Conservation (phyloP, 1,139 yeast genomes). For the Saccharomyces hybrid region DNA sequence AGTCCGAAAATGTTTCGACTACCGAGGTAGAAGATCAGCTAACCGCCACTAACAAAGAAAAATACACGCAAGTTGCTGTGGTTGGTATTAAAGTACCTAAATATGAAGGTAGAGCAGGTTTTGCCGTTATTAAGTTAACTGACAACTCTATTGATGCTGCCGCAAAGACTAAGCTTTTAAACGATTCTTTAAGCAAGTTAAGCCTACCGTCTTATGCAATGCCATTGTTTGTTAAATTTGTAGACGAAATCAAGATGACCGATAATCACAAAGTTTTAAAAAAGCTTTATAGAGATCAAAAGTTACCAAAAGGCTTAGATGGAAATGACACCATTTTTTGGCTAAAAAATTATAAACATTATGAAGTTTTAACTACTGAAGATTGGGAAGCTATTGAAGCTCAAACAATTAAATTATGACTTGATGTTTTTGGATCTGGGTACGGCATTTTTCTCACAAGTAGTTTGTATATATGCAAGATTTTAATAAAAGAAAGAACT, state of each 20-base stretch:
- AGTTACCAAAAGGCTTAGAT: conserved; percentile 61
- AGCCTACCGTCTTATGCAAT: conserved; percentile 78
- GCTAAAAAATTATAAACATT: conserved; percentile 47
- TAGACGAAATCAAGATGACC: conserved; percentile 52
- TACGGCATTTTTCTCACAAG: conserved; percentile 3
- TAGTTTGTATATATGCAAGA: neutral
- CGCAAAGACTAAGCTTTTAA: conserved; percentile 31
- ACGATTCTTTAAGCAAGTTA: conserved; percentile 38
- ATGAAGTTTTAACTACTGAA: conserved; percentile 49
- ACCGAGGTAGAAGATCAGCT: conserved; percentile 86
- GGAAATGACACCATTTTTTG: conserved; percentile 62
- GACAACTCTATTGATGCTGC: conserved; percentile 32
- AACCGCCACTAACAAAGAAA: conserved; percentile 32
- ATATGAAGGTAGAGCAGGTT: conserved; percentile 95
- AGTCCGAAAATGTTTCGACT: conserved; percentile 90
- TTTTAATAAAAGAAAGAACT: neutral
- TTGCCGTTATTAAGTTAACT: conserved; percentile 61
- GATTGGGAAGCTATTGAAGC: conserved; percentile 49
- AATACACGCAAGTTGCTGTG: conserved; percentile 64
- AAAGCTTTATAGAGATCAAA: conserved; percentile 65
- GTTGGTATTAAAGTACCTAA: conserved; percentile 83
- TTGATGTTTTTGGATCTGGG: neutral
- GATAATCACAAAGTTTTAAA: conserved; percentile 87
- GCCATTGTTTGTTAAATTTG: conserved; percentile 74
- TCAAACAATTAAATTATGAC: conserved; percentile 29